Evolutionary conservation across 306 rosid genomes (phyloP), one percentile per base, ranked within the genome.

Genomic region (Trichosanthes truncata): DNA sequence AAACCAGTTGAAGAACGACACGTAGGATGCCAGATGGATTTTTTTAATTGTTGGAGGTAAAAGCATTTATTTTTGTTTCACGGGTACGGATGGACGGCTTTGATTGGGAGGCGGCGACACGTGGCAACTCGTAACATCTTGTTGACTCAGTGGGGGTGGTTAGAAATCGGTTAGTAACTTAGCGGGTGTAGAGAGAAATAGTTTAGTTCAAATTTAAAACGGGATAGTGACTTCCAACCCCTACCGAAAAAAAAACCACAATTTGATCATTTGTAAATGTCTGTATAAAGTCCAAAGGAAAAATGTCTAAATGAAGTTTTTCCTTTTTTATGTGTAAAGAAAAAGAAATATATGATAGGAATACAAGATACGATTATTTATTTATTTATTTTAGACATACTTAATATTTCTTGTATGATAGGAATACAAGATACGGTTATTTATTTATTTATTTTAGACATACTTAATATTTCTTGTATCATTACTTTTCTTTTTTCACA

Each of bases 1-100:
- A 0, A 80, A 79, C 92, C 87, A 89, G 77, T 88, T 73, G 52
- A 69, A 10, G 0, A 0, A 1, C 4, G 89, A 80, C 97, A 76
- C 86, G 88, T 62, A 33, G 9, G 29, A 21, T 33, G 43, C 7
- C 13, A 65, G 72, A 35, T 17, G 46, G 12, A 15, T 33, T 15
- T 62, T 4, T 3, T 29, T 29, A n/a, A n/a, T 0, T 1, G 10
- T 11, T 60, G 20, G 1, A 29, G 9, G 14, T 26, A 62, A 62
- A 29, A 12, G 2, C 1, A 11, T 12, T 3, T 14, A 4, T 29
- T 62, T 29, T 60, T 9, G 43, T 6, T 63, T 33, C 71, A 63
- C 71, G 41, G 11, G 71, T 41, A 63, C 43, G 13, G 23, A 0
- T 15, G 46, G 72, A 7, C 13, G 4, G 2, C 35, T 33, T 18